Conservation (phyloP, 2,329 filamentous ascomycete genomes). For the Fusarium sp. region DNA sequence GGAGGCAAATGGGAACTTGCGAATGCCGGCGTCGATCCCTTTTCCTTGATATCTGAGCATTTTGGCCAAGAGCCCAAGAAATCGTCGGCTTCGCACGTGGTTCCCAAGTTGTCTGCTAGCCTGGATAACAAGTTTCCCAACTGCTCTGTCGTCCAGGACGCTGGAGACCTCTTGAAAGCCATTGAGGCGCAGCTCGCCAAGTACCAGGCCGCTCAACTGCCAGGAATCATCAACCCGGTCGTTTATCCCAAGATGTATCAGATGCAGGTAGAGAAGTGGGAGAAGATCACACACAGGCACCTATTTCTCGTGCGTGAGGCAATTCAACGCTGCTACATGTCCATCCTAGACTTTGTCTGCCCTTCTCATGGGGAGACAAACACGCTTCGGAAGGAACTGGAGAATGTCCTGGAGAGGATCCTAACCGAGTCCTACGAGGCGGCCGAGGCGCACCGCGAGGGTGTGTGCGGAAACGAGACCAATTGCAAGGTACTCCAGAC, state of each 20-base stretch:
- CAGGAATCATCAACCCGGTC: slow-evolving; percentile 49
- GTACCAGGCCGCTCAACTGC: slow-evolving; percentile 48
- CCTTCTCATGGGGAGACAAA: slow-evolving; percentile 19
- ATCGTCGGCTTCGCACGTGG: background rate
- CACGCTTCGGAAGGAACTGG: slow-evolving; percentile 33
- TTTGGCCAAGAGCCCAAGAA: background rate
- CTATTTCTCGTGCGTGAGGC: slow-evolving; percentile 33
- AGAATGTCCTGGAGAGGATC: background rate
- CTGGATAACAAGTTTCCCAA: slow-evolving; percentile 13
- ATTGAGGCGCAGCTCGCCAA: slow-evolving; percentile 44
- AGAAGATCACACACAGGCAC: slow-evolving; percentile 40
- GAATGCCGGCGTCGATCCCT: slow-evolving; percentile 35
- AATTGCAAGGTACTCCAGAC: slow-evolving; percentile 34
- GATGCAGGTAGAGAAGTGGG: slow-evolving; percentile 50
- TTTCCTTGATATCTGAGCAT: background rate
- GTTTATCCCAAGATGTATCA: slow-evolving; percentile 47
- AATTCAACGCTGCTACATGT: slow-evolving; percentile 26
- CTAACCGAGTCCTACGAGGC: background rate
- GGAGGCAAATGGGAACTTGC: slow-evolving; percentile 47
- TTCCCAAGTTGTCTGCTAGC: background rate
- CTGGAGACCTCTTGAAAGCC: slow-evolving; percentile 1
- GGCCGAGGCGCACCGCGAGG: slow-evolving; percentile 3
- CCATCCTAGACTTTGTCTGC: slow-evolving; percentile 34
- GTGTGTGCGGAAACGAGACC: slow-evolving; percentile 19
- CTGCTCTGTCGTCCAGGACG: background rate